A percentile compares a stretch with the other conserved stretches of the same genome.
Evolutionary conservation across 805 yeast genomes (phyloP).

Genomic region (Spathaspora boniae): DNA sequence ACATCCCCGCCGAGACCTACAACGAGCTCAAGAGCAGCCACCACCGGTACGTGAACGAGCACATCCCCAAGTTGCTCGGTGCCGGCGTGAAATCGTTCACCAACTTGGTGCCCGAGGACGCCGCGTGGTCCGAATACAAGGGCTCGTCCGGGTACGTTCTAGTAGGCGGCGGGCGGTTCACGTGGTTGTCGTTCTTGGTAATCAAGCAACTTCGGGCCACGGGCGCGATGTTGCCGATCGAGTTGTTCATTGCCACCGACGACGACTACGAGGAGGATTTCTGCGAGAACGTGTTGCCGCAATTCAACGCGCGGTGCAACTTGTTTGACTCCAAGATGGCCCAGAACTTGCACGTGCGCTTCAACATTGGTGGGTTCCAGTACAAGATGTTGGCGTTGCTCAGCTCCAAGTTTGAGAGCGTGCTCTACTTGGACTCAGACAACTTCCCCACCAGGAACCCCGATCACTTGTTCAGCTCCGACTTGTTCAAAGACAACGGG

Average conservation of each 20-base stretch:
- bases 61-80: conserved; percentile 25
- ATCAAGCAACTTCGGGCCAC: conserved; percentile 43
- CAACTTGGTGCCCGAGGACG: conserved; percentile 25
- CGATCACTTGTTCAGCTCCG: conserved; percentile 45
- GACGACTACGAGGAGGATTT: conserved; percentile 45
- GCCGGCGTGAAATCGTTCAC: conserved; percentile 35
- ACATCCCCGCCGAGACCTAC: conserved; percentile 32
- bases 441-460: conserved; percentile 42
- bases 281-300: conserved; percentile 43
- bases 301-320: conserved; percentile 44
- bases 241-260: conserved; percentile 43
- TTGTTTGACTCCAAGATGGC: conserved; percentile 32
- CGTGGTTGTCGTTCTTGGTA: conserved; percentile 49
- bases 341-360: conserved; percentile 13
- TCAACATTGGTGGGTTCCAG: conserved; percentile 44
- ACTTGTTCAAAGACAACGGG: conserved; percentile 43
- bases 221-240: conserved; percentile 49
- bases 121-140: conserved; percentile 36
- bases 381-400: conserved; percentile 56
- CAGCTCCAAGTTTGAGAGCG: conserved; percentile 52
- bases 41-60: conserved; percentile 27
- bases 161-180: conserved; percentile 51
- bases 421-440: conserved; percentile 50
- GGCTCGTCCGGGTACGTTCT: conserved; percentile 41
- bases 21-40: conserved; percentile 37